Base-by-base conservation (phyloP, 108 stramenopile genomes). In the Epipyxis sp. region DNA sequence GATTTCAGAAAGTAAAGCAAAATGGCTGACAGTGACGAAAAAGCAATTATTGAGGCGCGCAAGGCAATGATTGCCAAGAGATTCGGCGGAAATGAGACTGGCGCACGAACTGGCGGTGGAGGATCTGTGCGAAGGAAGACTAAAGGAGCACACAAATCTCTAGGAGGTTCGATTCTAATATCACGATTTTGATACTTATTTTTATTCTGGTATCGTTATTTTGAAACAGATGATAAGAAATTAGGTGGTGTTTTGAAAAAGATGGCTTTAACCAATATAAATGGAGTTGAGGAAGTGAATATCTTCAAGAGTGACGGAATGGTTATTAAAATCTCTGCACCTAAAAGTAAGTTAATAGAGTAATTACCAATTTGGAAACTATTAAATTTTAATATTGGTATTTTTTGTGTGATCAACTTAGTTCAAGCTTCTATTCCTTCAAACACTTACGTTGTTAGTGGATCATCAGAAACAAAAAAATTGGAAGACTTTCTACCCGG, bases 201-300 rank as follows among this genome's bases (percentile, higher is more conserved):
- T 57, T n/a, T n/a, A n/a, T 57, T 57, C 25, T 57, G 54, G 25
- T n/a, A n/a, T 57, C 25, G 54, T 57, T 57, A n/a, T 57, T 57
- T 57, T n/a, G 54, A n/a, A 57, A 30, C 59, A 86, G 92, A 95
- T 80, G 97, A 98, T 80, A 93, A 90, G 43, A 98, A 98, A 86
- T 91, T 98, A 40, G 78, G 84, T 41, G 86, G 90, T 35, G 90
- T 94, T 41, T 87, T 97, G 43, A 98, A 98, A 88, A 94, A 95
- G 86, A 93, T 98, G 42, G 92, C 93, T 13, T 93, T 95, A 27
- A 98, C 94, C 79, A 93, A 91, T 92, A 96, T 98, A 76, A 94
- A 94, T 16, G 96, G 94, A 77, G 96, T 98, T 78, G 95, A 96
- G 80, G 97, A 98, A 82, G 95, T 97, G 67, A 97, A 98, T 82